phyloP scores from a whole-genome alignment of 2,329 filamentous ascomycete species.

The Pestalotiopsis sp. region DNA sequence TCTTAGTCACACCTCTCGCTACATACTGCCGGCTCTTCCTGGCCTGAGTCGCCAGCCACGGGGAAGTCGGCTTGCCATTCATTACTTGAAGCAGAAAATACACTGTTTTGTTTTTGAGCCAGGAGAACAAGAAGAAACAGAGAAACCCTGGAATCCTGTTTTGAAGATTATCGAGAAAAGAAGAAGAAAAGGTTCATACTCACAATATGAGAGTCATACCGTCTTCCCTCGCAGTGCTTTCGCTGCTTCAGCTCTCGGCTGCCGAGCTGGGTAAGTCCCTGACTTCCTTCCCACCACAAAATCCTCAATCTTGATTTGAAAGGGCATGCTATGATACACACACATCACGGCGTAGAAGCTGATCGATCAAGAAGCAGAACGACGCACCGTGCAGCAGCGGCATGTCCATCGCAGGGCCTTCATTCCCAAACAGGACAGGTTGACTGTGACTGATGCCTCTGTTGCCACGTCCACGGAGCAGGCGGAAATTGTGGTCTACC shows the following conservation, averaged over 20 bases:
- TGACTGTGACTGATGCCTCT: conserved; percentile 37
- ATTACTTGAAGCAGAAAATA: conserved; percentile 17
- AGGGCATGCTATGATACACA: neutral
- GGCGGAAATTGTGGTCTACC: conserved; percentile 57
- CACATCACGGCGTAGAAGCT: neutral
- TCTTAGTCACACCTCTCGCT: conserved; percentile 13
- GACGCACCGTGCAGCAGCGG: conserved; percentile 32
- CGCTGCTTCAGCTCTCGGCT: conserved; percentile 39
- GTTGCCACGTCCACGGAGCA: conserved; percentile 40
- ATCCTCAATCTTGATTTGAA: neutral
- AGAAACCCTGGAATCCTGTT: conserved; percentile 4
- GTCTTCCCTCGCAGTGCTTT: conserved; percentile 35
- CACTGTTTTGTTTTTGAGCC: neutral
- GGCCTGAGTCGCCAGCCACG: conserved; percentile 13
- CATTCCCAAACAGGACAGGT: conserved; percentile 24
- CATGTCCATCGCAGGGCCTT: conserved; percentile 31
- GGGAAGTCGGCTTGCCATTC: conserved; percentile 21
- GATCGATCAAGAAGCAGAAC: conserved; percentile 15
- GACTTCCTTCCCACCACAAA: neutral
- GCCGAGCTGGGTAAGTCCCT: conserved; percentile 39
- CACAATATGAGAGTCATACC: conserved; percentile 43
- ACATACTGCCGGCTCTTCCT: conserved; percentile 18
- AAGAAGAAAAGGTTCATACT: neutral
- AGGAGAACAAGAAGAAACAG: neutral
- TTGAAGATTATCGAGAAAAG: conserved; percentile 6